Evolutionary conservation across 2,329 filamentous ascomycete species (phyloP).

Genomic region (Stachybotrys chlorohalonatus): DNA sequence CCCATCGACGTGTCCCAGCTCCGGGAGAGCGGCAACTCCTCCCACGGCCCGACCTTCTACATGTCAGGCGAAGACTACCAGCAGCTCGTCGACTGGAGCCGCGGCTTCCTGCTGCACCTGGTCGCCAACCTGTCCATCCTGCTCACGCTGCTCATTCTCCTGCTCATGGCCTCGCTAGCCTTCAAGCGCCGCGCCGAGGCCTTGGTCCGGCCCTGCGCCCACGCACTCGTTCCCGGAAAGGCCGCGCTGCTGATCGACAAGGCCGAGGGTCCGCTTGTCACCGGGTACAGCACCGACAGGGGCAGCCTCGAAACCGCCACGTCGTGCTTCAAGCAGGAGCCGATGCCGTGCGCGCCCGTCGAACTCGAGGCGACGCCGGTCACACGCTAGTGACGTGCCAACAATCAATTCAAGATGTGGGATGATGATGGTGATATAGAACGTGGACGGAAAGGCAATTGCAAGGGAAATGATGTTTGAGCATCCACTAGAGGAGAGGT

Average conservation of each 20-base stretch:
- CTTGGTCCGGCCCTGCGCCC: neutral
- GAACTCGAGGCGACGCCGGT: conserved; percentile 10
- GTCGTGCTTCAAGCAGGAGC: conserved; percentile 1
- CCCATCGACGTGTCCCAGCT: neutral
- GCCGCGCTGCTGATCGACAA: neutral
- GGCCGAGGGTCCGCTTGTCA: neutral
- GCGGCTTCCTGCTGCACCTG: neutral
- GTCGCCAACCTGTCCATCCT: conserved; percentile 10
- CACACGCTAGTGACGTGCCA: conserved; percentile 11
- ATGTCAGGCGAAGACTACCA: neutral
- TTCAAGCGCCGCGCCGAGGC: neutral
- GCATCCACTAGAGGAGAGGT: conserved; percentile 39
- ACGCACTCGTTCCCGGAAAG: neutral
- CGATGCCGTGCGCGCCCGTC: conserved; percentile 7
- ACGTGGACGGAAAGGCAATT: no score
- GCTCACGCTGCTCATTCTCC: conserved; percentile 7
- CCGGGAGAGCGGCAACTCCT: neutral
- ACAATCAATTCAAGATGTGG: conserved; percentile 17
- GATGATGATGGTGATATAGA: conserved; percentile 18
- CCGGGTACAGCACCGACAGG: neutral
- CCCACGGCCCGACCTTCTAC: neutral
- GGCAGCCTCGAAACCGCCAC: neutral
- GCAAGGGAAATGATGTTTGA: conserved; percentile 12
- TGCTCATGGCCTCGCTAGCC: conserved; percentile 7
- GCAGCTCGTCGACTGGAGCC: neutral